A percentile compares a stretch with the other conserved stretches of the same genome.
Evolutionary conservation across 805 yeast species (phyloP).

Genomic region (Starmerella stigmatis): DNA sequence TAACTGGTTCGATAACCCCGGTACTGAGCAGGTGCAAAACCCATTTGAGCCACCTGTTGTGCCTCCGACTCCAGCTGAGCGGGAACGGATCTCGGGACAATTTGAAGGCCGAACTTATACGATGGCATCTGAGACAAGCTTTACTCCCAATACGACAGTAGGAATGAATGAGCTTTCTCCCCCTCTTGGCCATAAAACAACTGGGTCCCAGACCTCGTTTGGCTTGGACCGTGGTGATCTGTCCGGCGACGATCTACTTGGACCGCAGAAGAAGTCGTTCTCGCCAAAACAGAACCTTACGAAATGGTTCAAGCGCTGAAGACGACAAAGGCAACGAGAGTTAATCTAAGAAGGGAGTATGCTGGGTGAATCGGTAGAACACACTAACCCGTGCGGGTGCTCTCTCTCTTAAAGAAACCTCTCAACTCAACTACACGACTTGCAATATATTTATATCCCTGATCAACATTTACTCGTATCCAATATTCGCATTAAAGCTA

Average conservation of each 20-base stretch:
- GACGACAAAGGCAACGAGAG: no score
- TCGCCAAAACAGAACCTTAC: conserved; percentile 30
- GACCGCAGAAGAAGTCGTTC: conserved; percentile 45
- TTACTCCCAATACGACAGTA: not conserved
- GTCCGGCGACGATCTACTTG: not conserved
- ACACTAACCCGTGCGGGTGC: not conserved
- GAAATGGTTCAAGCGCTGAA: not conserved
- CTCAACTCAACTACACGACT: no score
- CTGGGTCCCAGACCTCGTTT: conserved; percentile 16
- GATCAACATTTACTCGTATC: not conserved
- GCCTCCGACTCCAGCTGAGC: conserved; percentile 10
- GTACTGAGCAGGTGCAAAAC: conserved; percentile 8
- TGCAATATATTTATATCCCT: not conserved
- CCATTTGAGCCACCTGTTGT: conserved; percentile 20
- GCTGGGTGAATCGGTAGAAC: not conserved
- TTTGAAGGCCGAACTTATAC: conserved; percentile 13
- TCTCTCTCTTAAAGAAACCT: no score
- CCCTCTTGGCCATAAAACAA: conserved; percentile 4
- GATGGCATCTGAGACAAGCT: conserved; percentile 11
- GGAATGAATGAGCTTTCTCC: not conserved
- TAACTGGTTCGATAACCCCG: conserved; percentile 23
- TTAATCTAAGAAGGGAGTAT: no score
- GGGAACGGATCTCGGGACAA: conserved; percentile 7
- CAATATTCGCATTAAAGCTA: not conserved
- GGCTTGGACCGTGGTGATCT: conserved; percentile 1